These are phyloP conservation scores for Silene conica DNA, from an alignment of 148 eudicot genomes.

Conservation along the genomic window DNA sequence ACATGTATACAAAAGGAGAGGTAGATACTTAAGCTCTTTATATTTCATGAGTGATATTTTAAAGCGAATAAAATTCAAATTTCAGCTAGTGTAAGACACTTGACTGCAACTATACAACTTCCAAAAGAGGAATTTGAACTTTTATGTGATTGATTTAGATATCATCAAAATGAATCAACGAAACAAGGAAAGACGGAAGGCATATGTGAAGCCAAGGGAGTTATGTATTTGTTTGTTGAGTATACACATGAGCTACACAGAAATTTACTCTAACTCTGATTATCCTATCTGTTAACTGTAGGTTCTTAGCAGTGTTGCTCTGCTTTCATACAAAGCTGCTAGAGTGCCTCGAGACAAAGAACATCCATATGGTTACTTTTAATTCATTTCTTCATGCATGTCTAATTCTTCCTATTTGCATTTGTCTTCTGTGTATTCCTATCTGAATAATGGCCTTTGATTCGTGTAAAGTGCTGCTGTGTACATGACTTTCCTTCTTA, in stretches of 20 bases:
- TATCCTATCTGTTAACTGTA: constrained; percentile 32
- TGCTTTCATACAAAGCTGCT: constrained; percentile 89
- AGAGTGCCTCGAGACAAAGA: constrained; percentile 97
- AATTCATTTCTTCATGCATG: constrained; percentile 36
- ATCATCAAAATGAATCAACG: neutral
- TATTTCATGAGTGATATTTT: no score
- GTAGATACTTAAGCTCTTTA: no score
- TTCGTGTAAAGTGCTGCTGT: neutral
- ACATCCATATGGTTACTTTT: constrained; percentile 95
- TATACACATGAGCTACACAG: neutral
- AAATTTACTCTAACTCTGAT: neutral
- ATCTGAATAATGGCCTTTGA: neutral
- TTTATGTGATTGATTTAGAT: no score
- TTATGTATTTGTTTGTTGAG: constrained; percentile 2
- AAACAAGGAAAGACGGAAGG: neutral
- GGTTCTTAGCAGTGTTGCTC: constrained; percentile 89
- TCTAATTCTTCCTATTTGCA: constrained; percentile 5
- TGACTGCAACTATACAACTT: no score
- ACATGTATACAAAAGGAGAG: no score
- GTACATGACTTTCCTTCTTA: neutral
- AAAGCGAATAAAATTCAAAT: no score
- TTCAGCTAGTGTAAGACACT: no score
- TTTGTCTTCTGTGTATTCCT: neutral
- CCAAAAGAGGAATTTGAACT: neutral
- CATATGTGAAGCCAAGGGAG: neutral